Evolutionary conservation across 768 basidiomycete genomes (phyloP).

Genomic region (Tephrocybe sp.): DNA sequence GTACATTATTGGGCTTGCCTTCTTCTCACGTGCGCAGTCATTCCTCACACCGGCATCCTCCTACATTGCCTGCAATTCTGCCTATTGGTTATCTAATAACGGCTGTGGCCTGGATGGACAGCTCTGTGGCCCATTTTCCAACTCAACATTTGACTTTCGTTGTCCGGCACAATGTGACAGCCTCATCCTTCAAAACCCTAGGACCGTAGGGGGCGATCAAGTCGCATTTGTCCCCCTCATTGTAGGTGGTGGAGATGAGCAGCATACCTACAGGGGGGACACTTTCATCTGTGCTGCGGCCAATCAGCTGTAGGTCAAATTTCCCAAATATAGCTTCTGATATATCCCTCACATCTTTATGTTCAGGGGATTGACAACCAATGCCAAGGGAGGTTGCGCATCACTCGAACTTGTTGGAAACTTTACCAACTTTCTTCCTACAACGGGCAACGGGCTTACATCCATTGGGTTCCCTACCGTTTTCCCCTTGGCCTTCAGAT

Average conservation of each 20-base stretch:
- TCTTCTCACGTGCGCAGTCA: slow-evolving; percentile 70
- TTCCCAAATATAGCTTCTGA: slow-evolving; percentile 2
- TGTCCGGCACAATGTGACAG: slow-evolving; percentile 72
- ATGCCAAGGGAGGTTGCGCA: slow-evolving; percentile 74
- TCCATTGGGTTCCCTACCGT: slow-evolving; percentile 72
- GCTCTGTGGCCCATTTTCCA: slow-evolving; percentile 61
- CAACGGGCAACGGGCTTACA: slow-evolving; percentile 55
- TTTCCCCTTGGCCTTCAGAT: slow-evolving; percentile 71
- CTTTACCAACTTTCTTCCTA: slow-evolving; percentile 66
- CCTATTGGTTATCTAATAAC: slow-evolving; percentile 68
- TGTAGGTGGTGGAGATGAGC: slow-evolving; percentile 79
- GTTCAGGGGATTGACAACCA: slow-evolving; percentile 59
- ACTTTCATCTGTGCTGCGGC: slow-evolving; percentile 85
- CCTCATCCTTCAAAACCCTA: slow-evolving; percentile 67
- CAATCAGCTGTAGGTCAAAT: slow-evolving; percentile 64
- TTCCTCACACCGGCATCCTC: slow-evolving; percentile 65
- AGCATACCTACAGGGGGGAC: slow-evolving; percentile 77
- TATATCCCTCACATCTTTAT: slow-evolving; percentile 8
- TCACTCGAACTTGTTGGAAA: slow-evolving; percentile 67
- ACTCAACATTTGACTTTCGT: slow-evolving; percentile 66
- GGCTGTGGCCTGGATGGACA: slow-evolving; percentile 73
- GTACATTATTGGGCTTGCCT: slow-evolving; percentile 72
- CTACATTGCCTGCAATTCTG: slow-evolving; percentile 64
- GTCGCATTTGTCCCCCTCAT: slow-evolving; percentile 70
- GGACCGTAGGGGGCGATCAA: slow-evolving; percentile 66